Evolutionary conservation across 129 eudicot genomes (phyloP).

Genomic region (Saussurea involucrata): DNA sequence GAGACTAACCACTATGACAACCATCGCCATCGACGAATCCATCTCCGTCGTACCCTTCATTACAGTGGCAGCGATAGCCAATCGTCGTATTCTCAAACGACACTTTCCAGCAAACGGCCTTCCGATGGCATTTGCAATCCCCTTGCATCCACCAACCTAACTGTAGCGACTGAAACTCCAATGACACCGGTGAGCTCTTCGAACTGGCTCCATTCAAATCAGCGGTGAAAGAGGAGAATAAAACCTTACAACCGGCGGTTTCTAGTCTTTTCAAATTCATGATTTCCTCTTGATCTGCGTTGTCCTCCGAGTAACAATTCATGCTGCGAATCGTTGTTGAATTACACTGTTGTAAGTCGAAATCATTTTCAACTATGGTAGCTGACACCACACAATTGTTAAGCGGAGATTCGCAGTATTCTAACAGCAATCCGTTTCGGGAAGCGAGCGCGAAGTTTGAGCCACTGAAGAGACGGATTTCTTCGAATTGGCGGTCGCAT

Average conservation of each 20-base stretch:
- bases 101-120: slow-evolving; percentile 40
- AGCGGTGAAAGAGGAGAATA: slow-evolving; percentile 47
- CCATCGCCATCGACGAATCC: slow-evolving; percentile 64
- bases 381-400: slow-evolving; percentile 37
- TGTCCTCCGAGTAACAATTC: slow-evolving; percentile 46
- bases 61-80: slow-evolving; percentile 66
- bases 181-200: slow-evolving; percentile 27
- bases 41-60: slow-evolving; percentile 63
- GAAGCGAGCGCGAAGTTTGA: slow-evolving; percentile 37
- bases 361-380: slow-evolving; percentile 22
- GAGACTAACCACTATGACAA: slow-evolving; percentile 61
- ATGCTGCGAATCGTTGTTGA: slow-evolving; percentile 1
- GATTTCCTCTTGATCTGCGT: neutral
- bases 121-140: slow-evolving; percentile 33
- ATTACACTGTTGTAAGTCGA: slow-evolving; percentile 23
- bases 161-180: slow-evolving; percentile 60
- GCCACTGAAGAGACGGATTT: slow-evolving; percentile 13
- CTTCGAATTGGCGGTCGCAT: slow-evolving; percentile 41
- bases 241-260: slow-evolving; percentile 20
- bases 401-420: slow-evolving; percentile 34
- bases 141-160: slow-evolving; percentile 74
- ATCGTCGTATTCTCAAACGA: neutral
- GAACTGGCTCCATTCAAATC: slow-evolving; percentile 14
- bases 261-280: slow-evolving; percentile 20
- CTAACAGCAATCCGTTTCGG: slow-evolving; percentile 49